Percentiles rank a stretch among this genome's conserved stretches.
phyloP scores from a whole-genome alignment of 257 asterid species.

The Primulina tabacum region DNA sequence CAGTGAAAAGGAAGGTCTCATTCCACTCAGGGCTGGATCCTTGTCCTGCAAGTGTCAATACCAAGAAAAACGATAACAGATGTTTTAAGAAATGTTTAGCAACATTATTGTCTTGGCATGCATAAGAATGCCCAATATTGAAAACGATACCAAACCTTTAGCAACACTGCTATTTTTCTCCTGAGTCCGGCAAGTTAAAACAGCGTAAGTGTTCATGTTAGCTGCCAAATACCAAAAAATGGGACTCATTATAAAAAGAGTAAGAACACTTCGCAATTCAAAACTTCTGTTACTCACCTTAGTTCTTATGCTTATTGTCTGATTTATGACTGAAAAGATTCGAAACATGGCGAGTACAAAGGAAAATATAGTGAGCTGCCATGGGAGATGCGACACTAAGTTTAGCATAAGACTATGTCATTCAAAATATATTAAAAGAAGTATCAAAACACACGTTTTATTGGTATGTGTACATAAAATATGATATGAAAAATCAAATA shows the following conservation, averaged over 20 bases:
- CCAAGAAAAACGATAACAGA: not conserved
- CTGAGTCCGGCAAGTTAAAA: constrained; percentile 65
- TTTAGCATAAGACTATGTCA: not conserved
- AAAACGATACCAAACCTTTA: constrained; percentile 42
- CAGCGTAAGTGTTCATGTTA: constrained; percentile 62
- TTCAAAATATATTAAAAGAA: too few species aligned
- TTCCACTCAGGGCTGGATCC: constrained; percentile 79
- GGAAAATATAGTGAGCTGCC: not conserved
- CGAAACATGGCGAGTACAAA: not conserved
- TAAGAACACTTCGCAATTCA: not conserved
- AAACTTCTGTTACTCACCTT: not conserved
- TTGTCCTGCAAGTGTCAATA: constrained; percentile 35
- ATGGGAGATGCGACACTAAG: not conserved
- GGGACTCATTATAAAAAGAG: not conserved
- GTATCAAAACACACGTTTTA: too few species aligned
- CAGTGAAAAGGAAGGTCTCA: constrained; percentile 67
- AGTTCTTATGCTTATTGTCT: not conserved
- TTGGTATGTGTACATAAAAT: not conserved
- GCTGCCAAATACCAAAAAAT: constrained; percentile 35
- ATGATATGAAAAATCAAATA: not conserved
- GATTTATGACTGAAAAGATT: not conserved
- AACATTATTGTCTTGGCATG: not conserved
- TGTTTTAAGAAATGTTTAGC: not conserved
- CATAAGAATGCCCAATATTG: not conserved
- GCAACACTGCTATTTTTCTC: constrained; percentile 76